phyloP scores from a whole-genome alignment of 768 basidiomycete genomes.

The Cystobasidium tubakii region DNA sequence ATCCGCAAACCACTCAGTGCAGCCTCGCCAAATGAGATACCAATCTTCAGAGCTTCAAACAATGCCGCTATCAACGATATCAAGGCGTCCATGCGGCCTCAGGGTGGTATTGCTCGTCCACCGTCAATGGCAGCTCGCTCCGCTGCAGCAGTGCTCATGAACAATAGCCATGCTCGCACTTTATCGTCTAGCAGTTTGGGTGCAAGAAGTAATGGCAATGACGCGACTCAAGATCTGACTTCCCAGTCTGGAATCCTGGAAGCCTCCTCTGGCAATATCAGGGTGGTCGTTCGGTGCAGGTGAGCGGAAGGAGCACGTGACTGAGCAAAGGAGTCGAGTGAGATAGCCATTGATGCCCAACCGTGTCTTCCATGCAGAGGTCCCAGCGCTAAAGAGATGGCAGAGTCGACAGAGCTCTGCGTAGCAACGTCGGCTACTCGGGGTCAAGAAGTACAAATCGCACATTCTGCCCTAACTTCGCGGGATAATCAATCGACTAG shows the following conservation, averaged over 20 bases:
- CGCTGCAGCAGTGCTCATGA: not conserved
- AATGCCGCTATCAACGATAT: slow-evolving; percentile 19
- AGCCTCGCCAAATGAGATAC: slow-evolving; percentile 11
- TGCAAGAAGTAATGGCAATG: not conserved
- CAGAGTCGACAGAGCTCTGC: slow-evolving; percentile 14
- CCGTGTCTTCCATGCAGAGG: no score
- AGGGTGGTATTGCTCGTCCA: not conserved
- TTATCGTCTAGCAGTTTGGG: slow-evolving; percentile 2
- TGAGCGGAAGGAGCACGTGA: slow-evolving; percentile 48
- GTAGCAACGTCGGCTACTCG: slow-evolving; percentile 36
- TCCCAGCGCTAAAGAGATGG: slow-evolving; percentile 22
- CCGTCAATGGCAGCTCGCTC: not conserved
- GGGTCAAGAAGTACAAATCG: slow-evolving; percentile 40
- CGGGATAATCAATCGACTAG: slow-evolving; percentile 56
- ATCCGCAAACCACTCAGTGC: not conserved
- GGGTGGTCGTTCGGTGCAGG: slow-evolving; percentile 85
- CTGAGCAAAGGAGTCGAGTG: no score
- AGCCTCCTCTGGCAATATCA: slow-evolving; percentile 60
- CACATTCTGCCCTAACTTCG: slow-evolving; percentile 56
- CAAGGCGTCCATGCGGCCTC: slow-evolving; percentile 16
- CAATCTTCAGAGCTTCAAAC: not conserved
- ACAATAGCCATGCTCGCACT: not conserved
- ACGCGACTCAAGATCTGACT: not conserved
- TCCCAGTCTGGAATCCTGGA: not conserved
- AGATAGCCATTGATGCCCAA: no score